Evolutionary conservation across 352 stramenopile species (phyloP), one percentile per base, ranked within the genome.

Genomic region (Globisporangium perplexum): DNA sequence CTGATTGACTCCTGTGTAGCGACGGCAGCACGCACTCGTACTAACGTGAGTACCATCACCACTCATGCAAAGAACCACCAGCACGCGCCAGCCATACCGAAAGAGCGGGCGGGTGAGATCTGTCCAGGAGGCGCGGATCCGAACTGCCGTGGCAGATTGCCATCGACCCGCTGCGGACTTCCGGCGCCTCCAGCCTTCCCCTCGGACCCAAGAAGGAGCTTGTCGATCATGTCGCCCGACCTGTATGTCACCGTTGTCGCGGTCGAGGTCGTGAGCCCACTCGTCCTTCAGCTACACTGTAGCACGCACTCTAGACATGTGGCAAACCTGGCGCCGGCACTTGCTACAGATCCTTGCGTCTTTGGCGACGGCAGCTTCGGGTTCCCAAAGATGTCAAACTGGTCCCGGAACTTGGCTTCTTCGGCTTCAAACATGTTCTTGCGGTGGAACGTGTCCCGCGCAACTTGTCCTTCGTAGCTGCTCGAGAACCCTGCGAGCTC

Each of bases 371-470:
- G 67, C 42, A 68, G 47, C 61, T 82, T 85, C 11, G 72, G 62
- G 45, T 85, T 77, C 17, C 72, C 74, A 31, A 88, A 86, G 45
- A 86, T 88, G 50, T 88, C 74, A 24, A 76, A 55, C 36, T 77
- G 69, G 15, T 83, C 69, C 2, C 67, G 63, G 36, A 72, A 59
- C 41, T 69, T 69, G n/a, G 74, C 63, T 59, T 86, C 77, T 22
- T 88, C 74, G 10, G 59, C 65, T 17, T 85, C 72, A 41, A 88
- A 76, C 58, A 82, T 65, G 24, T 77, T 76, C n/a, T 68, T 66
- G 12, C 74, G 65, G 30, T 77, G 66, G 57, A 84, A 86, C 6
- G 62, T 73, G 6, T 68, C 62, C 18, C 74, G 68, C 6, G 59
- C 38, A 28, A 74, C 35, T 63, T 84, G 72, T 44, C 62, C 72